phyloP scores from a whole-genome alignment of 495 filamentous ascomycete genomes.

The Talaromyces adpressus region DNA sequence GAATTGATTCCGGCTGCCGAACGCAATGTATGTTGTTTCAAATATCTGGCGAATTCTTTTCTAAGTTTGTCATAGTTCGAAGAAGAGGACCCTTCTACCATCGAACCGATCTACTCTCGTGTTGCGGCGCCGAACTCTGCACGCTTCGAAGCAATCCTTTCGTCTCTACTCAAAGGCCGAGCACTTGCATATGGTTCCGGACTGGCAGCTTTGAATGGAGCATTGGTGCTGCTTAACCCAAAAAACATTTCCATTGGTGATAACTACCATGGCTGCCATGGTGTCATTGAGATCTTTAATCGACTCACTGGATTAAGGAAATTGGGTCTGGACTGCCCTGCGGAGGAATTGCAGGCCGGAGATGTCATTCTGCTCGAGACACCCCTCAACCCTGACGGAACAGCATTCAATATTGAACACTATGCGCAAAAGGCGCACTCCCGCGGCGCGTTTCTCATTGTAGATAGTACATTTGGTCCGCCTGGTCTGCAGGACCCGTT shows the following conservation, averaged over 20 bases:
- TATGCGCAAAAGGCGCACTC: conserved; percentile 68
- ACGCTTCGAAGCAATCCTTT: conserved; percentile 77
- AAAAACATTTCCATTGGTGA: conserved; percentile 67
- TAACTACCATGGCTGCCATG: conserved; percentile 92
- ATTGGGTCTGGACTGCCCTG: conserved; percentile 54
- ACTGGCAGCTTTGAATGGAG: conserved; percentile 78
- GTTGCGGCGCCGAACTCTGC: conserved; percentile 64
- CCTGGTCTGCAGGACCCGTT: conserved; percentile 87
- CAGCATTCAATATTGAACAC: conserved; percentile 59
- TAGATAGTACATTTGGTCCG: conserved; percentile 92
- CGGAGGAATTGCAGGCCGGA: conserved; percentile 52
- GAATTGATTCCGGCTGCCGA: conserved; percentile 44
- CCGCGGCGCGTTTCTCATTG: conserved; percentile 65
- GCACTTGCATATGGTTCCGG: conserved; percentile 76
- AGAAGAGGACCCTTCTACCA: neutral
- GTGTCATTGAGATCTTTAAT: conserved; percentile 61
- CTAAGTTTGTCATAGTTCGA: neutral
- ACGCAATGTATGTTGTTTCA: neutral
- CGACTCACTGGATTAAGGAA: conserved; percentile 66
- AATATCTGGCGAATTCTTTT: neutral
- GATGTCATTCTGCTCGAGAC: conserved; percentile 92
- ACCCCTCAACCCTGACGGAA: conserved; percentile 82
- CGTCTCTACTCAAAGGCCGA: conserved; percentile 60
- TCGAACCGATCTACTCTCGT: conserved; percentile 72
- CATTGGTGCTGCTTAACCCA: conserved; percentile 71